A percentile compares a stretch with the other conserved stretches of the same genome.
Conservation (phyloP, 768 basidiomycete genomes). For the Aureoboletus auriporus region DNA sequence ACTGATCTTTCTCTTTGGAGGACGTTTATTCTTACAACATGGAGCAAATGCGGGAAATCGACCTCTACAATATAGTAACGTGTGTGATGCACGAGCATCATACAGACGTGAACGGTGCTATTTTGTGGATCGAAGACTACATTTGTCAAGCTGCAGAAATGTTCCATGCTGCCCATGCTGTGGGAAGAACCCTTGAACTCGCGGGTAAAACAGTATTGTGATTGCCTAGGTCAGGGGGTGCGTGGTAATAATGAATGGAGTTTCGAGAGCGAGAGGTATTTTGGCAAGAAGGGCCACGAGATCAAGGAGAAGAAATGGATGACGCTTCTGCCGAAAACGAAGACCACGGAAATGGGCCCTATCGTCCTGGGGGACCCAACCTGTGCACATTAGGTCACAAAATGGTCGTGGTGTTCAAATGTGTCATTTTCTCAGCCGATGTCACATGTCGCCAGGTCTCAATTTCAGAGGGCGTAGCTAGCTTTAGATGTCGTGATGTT, state of each 20-base stretch:
- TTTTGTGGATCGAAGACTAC: constrained; percentile 11
- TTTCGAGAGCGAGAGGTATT: constrained; percentile 44
- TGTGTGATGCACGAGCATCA: constrained; percentile 45
- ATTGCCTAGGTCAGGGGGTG: constrained; percentile 50
- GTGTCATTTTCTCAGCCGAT: no score
- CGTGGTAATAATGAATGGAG: constrained; percentile 48
- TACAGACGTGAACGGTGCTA: constrained; percentile 16
- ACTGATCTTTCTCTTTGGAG: constrained; percentile 12
- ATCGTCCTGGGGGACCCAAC: neutral
- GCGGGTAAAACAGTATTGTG: constrained; percentile 39
- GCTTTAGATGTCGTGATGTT: no score
- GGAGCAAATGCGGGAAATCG: constrained; percentile 28
- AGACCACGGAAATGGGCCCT: constrained; percentile 5
- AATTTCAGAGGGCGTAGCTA: no score
- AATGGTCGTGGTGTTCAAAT: no score
- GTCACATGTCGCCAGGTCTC: no score
- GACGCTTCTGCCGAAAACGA: constrained; percentile 25
- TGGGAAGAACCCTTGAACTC: constrained; percentile 41
- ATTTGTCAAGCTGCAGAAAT: constrained; percentile 2
- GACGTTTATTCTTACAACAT: constrained; percentile 31
- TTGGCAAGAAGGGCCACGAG: constrained; percentile 32
- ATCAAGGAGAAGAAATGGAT: constrained; percentile 31
- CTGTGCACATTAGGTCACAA: no score
- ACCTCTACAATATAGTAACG: constrained; percentile 41
- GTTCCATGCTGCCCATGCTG: constrained; percentile 11